Conservation (phyloP, 768 basidiomycete species). For the Russula foetens region DNA sequence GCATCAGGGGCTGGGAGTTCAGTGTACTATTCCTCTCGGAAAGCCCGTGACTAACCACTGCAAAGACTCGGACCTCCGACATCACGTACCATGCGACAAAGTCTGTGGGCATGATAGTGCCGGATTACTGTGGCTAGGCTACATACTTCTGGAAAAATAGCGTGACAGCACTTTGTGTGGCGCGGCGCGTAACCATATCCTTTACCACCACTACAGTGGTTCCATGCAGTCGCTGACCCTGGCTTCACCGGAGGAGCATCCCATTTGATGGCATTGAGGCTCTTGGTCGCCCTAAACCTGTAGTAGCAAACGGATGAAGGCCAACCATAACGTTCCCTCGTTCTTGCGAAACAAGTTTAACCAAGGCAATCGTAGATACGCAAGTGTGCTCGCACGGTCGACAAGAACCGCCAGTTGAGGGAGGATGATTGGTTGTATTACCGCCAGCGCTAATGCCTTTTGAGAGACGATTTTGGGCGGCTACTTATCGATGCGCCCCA, state of each 20-base stretch:
- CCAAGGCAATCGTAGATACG: too few species aligned
- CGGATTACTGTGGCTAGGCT: neutral
- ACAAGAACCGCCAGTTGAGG: too few species aligned
- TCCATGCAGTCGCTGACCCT: slow-evolving; percentile 85
- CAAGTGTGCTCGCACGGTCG: too few species aligned
- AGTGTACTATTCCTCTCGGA: slow-evolving; percentile 80
- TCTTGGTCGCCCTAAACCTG: too few species aligned
- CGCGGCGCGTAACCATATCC: slow-evolving; percentile 88
- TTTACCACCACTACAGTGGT: slow-evolving; percentile 82
- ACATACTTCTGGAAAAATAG: slow-evolving; percentile 76
- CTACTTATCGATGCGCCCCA: too few species aligned
- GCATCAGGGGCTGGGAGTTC: slow-evolving; percentile 78
- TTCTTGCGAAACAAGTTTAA: too few species aligned
- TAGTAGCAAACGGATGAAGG: too few species aligned
- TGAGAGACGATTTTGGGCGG: too few species aligned
- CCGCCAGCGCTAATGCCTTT: too few species aligned
- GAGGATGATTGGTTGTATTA: too few species aligned
- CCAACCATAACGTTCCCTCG: too few species aligned
- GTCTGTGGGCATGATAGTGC: neutral
- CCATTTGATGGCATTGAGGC: slow-evolving; percentile 79
- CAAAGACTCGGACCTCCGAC: slow-evolving; percentile 91
- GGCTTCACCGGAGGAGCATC: slow-evolving; percentile 48
- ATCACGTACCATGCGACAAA: slow-evolving; percentile 63
- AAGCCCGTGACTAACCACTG: slow-evolving; percentile 84
- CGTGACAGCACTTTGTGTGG: slow-evolving; percentile 94